These are phyloP conservation scores for Camellia japonica DNA, from an alignment of 148 eudicot genomes.

Conservation along the genomic window DNA sequence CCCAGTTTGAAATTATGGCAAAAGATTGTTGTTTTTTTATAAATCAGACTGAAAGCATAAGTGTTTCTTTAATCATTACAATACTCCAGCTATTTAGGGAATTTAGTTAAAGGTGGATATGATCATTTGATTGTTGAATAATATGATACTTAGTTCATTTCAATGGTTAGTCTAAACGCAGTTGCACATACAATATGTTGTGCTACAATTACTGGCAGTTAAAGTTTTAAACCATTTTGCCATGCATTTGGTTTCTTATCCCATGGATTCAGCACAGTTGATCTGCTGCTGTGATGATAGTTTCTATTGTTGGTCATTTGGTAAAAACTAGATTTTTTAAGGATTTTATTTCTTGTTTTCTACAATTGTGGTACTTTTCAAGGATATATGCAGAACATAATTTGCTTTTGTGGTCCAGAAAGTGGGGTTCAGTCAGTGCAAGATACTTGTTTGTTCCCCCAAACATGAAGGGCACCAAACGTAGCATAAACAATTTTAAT, in stretches of 20 bases:
- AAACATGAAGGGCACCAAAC: not conserved
- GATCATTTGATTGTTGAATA: no score
- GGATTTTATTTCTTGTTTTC: not conserved
- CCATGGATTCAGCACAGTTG: not conserved
- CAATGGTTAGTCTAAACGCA: no score
- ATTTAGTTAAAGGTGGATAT: not conserved
- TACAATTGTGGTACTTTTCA: not conserved
- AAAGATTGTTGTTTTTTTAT: not conserved
- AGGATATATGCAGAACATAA: not conserved
- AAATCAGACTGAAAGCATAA: not conserved
- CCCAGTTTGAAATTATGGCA: not conserved
- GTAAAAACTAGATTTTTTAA: not conserved
- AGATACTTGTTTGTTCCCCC: not conserved
- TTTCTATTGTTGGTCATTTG: not conserved
- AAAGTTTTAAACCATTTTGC: constrained; percentile 2
- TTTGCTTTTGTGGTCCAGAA: constrained; percentile 1
- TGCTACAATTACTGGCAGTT: no score
- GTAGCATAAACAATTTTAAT: not conserved
- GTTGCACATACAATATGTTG: no score
- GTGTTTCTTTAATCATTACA: not conserved
- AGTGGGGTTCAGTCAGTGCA: not conserved
- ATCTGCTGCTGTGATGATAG: not conserved
- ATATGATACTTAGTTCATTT: no score
- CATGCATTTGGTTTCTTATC: not conserved
- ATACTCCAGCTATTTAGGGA: not conserved